Evolutionary conservation across 2,329 filamentous ascomycete genomes (phyloP), one percentile per base, ranked within the genome.

Genomic region (Neocatenulostroma microsporum): DNA sequence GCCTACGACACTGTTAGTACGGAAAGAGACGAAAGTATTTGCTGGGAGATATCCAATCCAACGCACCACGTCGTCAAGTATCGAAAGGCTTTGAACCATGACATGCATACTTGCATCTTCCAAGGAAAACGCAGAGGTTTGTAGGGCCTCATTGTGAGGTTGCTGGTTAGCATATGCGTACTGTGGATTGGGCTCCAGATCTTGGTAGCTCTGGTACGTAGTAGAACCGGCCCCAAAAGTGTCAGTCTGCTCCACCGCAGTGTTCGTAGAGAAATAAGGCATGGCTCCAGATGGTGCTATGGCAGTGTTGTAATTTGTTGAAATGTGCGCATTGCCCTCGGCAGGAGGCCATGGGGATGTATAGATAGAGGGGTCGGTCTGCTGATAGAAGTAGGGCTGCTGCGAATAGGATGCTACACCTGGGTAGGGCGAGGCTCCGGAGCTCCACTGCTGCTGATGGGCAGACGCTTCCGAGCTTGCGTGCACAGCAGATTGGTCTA

Each of bases 1-100:
- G 75, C 73, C 72, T 78, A 47, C 18, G 8, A 31, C 28, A 21
- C 12, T 20, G 36, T 42, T n/a, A 42, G 23, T 3, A 26, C 15
- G 35, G 15, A 19, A 21, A 9, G n/a, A 12, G 24, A 30, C n/a
- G 23, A n/a, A 24, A 24, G 23, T 24, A 8, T n/a, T 24, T n/a
- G 8, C 9, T 9, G 23, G 9, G n/a, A 24, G 9, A 24, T n/a
- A 24, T 9, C 23, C 23, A 8, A 24, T 24, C 8, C 23, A 24
- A 56, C 68, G 49, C 60, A 78, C 74, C 51, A 79, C 52, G 44
- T 76, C 78, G 42, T 80, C 75, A 15, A 80, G 58, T 21, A 78
- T 73, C 8, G 75, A 69, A 21, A 80, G 54, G 53, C 74, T 78
- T 45, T 78, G 70, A 14, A 76, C 68, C 49, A 74, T 73, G 44